Evolutionary conservation across 2,329 filamentous ascomycete genomes (phyloP).

Genomic region (Elsinoe ampelina): DNA sequence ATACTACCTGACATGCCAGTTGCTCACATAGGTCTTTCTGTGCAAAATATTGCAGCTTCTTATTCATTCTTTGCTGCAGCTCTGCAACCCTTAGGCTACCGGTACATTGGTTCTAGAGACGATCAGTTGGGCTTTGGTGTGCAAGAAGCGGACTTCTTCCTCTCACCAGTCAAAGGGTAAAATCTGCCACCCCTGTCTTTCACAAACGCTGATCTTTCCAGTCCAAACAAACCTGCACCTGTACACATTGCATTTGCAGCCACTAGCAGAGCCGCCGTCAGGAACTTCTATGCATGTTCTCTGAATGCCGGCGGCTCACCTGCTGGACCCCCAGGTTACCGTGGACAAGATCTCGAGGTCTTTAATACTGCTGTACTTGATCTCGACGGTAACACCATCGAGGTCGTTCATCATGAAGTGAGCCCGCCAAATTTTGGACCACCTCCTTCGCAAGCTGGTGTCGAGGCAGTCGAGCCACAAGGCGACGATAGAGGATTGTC

Average conservation of each 20-base stretch:
- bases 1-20: conserved; percentile 43
- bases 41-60: conserved; percentile 68
- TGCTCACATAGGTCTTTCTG: conserved; percentile 55
- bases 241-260: conserved; percentile 61
- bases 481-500: conserved; percentile 18
- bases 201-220: conserved; percentile 9
- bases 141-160: conserved; percentile 53
- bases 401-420: conserved; percentile 56
- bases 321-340: conserved; percentile 46
- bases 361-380: conserved; percentile 60
- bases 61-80: conserved; percentile 76
- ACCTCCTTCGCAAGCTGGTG: neutral
- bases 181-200: neutral
- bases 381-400: conserved; percentile 75
- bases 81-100: conserved; percentile 67
- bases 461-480: conserved; percentile 18
- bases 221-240: conserved; percentile 32
- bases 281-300: conserved; percentile 62
- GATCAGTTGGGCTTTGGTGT: conserved; percentile 54
- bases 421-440: conserved; percentile 19
- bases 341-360: conserved; percentile 46
- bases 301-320: conserved; percentile 55
- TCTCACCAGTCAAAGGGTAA: conserved; percentile 43
- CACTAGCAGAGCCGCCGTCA: conserved; percentile 54
- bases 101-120: conserved; percentile 55